These are phyloP conservation scores for Nymphaea thermarum DNA, from an alignment of 164 flowering plant genomes.

Conservation along the genomic window DNA sequence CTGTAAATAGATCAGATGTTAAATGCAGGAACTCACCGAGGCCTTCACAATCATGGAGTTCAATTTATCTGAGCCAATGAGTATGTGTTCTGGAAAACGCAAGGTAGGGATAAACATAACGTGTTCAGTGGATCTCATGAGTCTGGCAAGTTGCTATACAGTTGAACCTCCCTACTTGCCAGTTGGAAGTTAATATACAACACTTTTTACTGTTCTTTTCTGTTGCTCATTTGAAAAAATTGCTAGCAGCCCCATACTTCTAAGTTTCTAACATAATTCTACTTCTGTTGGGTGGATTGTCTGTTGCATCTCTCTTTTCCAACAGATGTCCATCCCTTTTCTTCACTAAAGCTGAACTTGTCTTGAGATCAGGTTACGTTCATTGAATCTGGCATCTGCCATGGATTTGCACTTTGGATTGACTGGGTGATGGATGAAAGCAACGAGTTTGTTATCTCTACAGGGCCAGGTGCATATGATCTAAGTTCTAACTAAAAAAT, in stretches of 20 bases:
- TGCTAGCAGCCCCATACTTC: background rate
- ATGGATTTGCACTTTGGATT: constrained; percentile 89
- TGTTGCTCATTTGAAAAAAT: too few relatives aligned
- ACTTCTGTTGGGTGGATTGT: background rate
- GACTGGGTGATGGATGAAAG: constrained; percentile 81
- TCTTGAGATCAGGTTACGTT: constrained; percentile 37
- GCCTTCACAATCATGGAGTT: constrained; percentile 64
- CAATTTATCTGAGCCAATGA: constrained; percentile 56
- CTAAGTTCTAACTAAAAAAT: background rate
- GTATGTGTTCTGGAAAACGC: constrained; percentile 44
- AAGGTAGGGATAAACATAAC: constrained; percentile 64
- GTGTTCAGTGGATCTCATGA: constrained; percentile 21
- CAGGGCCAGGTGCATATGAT: constrained; percentile 64
- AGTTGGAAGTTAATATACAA: too few relatives aligned
- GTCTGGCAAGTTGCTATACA: background rate
- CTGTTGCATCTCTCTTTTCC: background rate
- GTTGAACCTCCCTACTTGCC: too few relatives aligned
- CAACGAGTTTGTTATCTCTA: constrained; percentile 33
- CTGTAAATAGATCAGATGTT: background rate
- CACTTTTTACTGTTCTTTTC: background rate
- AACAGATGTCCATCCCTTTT: too few relatives aligned
- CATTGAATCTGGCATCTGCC: constrained; percentile 51
- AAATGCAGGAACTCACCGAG: constrained; percentile 56
- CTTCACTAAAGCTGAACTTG: background rate
- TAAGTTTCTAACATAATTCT: too few relatives aligned